Evolutionary conservation across 805 yeast species (phyloP).

Genomic region (Teunomyces aglyptinius): DNA sequence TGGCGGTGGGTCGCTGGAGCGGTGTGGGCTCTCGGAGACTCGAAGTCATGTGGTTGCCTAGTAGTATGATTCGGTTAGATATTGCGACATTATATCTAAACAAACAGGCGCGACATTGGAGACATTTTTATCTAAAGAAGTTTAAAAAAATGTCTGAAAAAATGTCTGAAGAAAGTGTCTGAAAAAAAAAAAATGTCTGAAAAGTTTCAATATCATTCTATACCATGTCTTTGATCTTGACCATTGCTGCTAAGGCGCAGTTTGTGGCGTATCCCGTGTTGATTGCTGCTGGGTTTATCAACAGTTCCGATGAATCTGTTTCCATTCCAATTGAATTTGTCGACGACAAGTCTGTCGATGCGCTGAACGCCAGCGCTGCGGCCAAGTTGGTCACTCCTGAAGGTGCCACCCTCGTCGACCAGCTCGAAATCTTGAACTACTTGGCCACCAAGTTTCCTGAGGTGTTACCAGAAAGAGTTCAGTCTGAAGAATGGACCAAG

Average conservation of each 20-base stretch:
- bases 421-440: conserved; percentile 45
- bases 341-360: conserved; percentile 60
- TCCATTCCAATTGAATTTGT: conserved; percentile 61
- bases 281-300: conserved; percentile 75
- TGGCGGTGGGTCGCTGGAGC: conserved; percentile 56
- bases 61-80: neutral
- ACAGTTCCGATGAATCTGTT: conserved; percentile 39
- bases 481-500: conserved; percentile 59
- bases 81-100: too few relatives aligned
- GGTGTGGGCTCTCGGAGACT: neutral
- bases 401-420: conserved; percentile 43
- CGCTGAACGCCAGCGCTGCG: conserved; percentile 35
- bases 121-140: too few relatives aligned
- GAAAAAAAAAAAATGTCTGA: neutral
- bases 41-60: conserved; percentile 3
- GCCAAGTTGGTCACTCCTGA: conserved; percentile 43
- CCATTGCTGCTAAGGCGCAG: conserved; percentile 84
- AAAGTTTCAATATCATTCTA: neutral
- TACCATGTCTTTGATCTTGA: conserved; percentile 48
- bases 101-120: too few relatives aligned
- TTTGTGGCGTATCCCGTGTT: conserved; percentile 75
- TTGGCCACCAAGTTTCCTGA: conserved; percentile 55
- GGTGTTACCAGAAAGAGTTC: conserved; percentile 25
- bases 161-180: neutral
- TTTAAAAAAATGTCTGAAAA: neutral